Percentiles rank a stretch among this genome's conserved stretches.
Evolutionary conservation across 2,329 filamentous ascomycete genomes (phyloP).

Genomic region (Aureobasidium sp.): DNA sequence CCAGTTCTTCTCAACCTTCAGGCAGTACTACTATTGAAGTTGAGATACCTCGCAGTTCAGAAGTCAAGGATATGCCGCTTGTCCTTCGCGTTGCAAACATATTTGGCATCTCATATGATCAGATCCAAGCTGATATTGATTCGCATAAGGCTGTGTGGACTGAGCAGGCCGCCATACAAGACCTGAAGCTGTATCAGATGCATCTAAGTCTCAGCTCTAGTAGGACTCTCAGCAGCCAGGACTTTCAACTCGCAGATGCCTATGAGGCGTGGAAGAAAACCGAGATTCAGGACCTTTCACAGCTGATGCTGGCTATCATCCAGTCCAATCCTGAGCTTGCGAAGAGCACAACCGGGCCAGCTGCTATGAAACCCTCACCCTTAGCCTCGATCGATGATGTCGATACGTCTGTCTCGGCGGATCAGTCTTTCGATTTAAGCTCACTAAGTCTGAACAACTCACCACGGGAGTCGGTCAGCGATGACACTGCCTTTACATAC

Average conservation of each 20-base stretch:
- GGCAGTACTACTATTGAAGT: conserved; percentile 69
- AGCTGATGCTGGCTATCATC: conserved; percentile 88
- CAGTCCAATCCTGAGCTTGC: conserved; percentile 79
- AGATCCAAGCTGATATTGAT: conserved; percentile 84
- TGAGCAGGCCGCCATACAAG: conserved; percentile 79
- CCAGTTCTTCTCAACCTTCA: conserved; percentile 46
- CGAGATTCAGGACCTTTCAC: conserved; percentile 79
- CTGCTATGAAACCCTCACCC: conserved; percentile 52
- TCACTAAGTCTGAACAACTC: conserved; percentile 55
- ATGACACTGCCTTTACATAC: conserved; percentile 70
- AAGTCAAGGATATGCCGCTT: conserved; percentile 94
- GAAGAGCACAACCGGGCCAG: conserved; percentile 59
- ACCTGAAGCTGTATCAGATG: conserved; percentile 89
- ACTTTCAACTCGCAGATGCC: conserved; percentile 84
- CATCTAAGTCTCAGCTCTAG: conserved; percentile 73
- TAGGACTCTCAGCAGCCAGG: conserved; percentile 69
- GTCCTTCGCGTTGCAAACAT: conserved; percentile 81
- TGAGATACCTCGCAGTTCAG: conserved; percentile 74
- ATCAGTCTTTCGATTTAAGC: conserved; percentile 55
- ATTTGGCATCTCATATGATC: conserved; percentile 70
- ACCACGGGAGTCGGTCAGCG: conserved; percentile 33
- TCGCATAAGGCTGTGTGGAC: conserved; percentile 77
- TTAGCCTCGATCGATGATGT: conserved; percentile 34
- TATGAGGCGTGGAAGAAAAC: conserved; percentile 86
- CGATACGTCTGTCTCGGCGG: conserved; percentile 50